phyloP scores from a whole-genome alignment of 192 early-diverging fungal genomes.

The Coemansia sp. region DNA sequence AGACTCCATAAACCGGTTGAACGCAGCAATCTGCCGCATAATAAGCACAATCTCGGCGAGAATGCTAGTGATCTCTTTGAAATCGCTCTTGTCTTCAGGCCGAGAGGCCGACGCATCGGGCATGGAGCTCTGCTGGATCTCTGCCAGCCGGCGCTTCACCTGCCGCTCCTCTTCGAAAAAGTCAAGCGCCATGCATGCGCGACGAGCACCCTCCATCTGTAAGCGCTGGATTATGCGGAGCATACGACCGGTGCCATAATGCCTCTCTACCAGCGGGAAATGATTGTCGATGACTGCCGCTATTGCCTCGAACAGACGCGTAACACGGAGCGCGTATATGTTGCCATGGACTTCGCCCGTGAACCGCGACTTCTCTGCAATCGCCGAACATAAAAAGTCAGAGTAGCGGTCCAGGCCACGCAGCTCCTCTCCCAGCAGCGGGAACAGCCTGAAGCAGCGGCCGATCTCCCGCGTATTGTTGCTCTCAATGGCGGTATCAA shows the following conservation, averaged over 20 bases:
- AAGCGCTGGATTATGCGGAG: conserved; percentile 81
- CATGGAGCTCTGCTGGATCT: conserved; percentile 25
- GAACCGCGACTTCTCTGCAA: conserved; percentile 71
- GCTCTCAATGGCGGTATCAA: conserved; percentile 72
- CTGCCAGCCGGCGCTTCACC: conserved; percentile 42
- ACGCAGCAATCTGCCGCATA: conserved; percentile 72
- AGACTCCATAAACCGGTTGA: conserved; percentile 79
- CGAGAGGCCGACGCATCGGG: no score
- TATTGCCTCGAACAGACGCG: conserved; percentile 83
- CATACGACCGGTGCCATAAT: conserved; percentile 88
- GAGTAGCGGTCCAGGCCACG: conserved; percentile 88
- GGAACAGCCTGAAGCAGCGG: conserved; percentile 88
- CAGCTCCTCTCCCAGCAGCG: conserved; percentile 76
- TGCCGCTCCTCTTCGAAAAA: conserved; percentile 75
- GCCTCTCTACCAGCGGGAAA: conserved; percentile 74
- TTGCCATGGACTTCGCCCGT: conserved; percentile 12
- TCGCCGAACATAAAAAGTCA: conserved; percentile 75
- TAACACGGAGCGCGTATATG: conserved; percentile 77
- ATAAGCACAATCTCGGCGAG: conserved; percentile 81
- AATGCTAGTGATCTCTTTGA: conserved; percentile 75
- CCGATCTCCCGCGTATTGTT: conserved; percentile 74
- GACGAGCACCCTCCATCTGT: conserved; percentile 84
- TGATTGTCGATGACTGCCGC: conserved; percentile 87
- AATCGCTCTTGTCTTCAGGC: conserved; percentile 31
- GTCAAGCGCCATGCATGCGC: conserved; percentile 73